Base-by-base conservation (phyloP, 768 basidiomycete species). In the Macrolepiota albuminosa region DNA sequence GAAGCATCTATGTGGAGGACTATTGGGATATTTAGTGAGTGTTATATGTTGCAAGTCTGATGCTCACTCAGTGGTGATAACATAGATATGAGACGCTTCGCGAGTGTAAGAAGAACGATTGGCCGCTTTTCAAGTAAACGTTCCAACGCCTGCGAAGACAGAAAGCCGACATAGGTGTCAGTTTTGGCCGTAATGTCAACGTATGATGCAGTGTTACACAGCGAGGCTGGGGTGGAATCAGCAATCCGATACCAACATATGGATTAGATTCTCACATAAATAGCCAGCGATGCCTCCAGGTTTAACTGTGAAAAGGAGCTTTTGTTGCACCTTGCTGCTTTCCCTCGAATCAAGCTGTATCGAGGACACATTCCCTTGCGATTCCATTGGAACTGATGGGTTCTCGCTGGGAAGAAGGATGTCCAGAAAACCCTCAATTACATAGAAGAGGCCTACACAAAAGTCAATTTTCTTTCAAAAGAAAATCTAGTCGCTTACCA, bases 261-360 rank as follows among this genome's bases (percentile, higher is more conserved):
- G 24, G 11, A 21, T 24, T 14, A 11, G 10, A 26, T 8, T 63
- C 79, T 61, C 64, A 91, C 91, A 89, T 29, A 99, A 80, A 72
- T 98, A 98, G 1, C 97, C 97, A 10, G 96, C 97, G 61, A 99
- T 97, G 0, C 97, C 97, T 58, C 97, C 97, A 14, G 95, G 92
- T 68, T 96, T 97, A 26, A 96, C 93, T 1, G 93, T 95, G 72
- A 97, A 99, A 26, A 99, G 80, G 10, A 89, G 80, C 68, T 89
- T 93, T 63, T 81, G 81, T 37, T 76, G 74, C 6, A 71, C 67
- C 57, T 70, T 73, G 45, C 66, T 64, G 56, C 69, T 72, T 39
- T 39, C 31, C 13, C 39, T 29, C 29, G 31, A 36, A 26, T 57
- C 54, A 26, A 60, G 16, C 45, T 61, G 59, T 24, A 50, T 48